Percentiles rank a stretch among this genome's conserved stretches.
phyloP scores from a whole-genome alignment of 495 filamentous ascomycete genomes.

The Achaetomiella virescens region DNA sequence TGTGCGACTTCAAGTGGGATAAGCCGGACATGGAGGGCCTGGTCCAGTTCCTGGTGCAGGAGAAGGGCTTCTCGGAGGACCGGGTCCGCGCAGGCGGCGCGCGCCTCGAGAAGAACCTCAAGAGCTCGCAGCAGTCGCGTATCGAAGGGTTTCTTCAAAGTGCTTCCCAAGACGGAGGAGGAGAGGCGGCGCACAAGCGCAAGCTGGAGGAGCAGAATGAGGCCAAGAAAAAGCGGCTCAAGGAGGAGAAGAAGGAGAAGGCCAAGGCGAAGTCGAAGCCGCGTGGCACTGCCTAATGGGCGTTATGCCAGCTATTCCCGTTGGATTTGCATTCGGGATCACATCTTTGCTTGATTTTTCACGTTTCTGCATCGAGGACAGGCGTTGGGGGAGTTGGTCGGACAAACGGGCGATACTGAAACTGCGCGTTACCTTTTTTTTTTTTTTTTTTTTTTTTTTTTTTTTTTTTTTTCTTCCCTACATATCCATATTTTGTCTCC shows the following conservation, averaged over 20 bases:
- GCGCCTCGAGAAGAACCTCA: conserved; percentile 78
- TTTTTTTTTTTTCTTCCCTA: too few species aligned
- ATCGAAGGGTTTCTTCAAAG: conserved; percentile 98
- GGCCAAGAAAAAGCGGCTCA: conserved; percentile 89
- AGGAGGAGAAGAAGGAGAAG: conserved; percentile 87
- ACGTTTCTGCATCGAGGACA: too few species aligned
- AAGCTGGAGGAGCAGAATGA: conserved; percentile 87
- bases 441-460: too few species aligned
- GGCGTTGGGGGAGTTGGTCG: too few species aligned
- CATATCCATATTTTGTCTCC: too few species aligned
- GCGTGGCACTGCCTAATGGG: conserved; percentile 37
- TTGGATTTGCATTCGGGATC: not conserved
- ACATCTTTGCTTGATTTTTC: not conserved
- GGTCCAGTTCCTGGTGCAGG: conserved; percentile 77
- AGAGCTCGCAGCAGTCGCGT: conserved; percentile 79
- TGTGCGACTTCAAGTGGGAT: conserved; percentile 97
- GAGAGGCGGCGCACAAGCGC: conserved; percentile 76
- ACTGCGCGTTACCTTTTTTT: too few species aligned
- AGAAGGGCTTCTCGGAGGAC: conserved; percentile 97
- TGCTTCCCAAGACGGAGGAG: conserved; percentile 77
- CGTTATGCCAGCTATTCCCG: too few species aligned
- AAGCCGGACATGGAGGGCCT: conserved; percentile 84
- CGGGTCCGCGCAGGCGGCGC: conserved; percentile 71
- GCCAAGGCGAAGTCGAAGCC: conserved; percentile 81
- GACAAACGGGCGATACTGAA: too few species aligned